Evolutionary conservation across 2,329 filamentous ascomycete genomes (phyloP).

Genomic region (Huntiella decipiens): DNA sequence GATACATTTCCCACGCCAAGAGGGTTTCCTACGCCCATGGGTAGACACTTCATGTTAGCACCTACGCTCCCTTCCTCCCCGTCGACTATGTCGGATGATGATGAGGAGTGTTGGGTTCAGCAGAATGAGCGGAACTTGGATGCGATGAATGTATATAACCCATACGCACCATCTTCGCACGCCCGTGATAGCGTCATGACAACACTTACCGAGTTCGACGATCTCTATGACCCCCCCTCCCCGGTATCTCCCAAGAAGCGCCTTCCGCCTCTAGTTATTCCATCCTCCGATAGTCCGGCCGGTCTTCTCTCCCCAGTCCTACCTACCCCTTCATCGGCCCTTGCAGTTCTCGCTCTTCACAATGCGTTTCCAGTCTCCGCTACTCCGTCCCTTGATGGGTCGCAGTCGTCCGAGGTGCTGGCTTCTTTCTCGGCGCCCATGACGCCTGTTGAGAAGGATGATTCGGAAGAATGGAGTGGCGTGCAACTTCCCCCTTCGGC

Average conservation of each 20-base stretch:
- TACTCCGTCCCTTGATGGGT: slow-evolving; percentile 78
- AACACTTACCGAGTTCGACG: slow-evolving; percentile 58
- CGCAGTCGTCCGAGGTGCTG: slow-evolving; percentile 72
- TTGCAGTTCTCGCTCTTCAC: slow-evolving; percentile 38
- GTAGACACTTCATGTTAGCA: slow-evolving; percentile 43
- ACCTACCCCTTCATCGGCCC: slow-evolving; percentile 43
- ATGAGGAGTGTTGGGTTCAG: not conserved
- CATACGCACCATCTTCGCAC: slow-evolving; percentile 10
- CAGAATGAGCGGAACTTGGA: not conserved
- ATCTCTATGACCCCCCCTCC: slow-evolving; percentile 47
- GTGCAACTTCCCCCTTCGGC: slow-evolving; percentile 63
- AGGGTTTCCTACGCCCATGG: slow-evolving; percentile 50
- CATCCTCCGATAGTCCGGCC: slow-evolving; percentile 19
- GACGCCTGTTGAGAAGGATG: slow-evolving; percentile 52
- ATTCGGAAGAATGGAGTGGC: slow-evolving; percentile 47
- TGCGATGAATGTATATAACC: not conserved
- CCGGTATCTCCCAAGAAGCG: not conserved
- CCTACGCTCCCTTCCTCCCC: slow-evolving; percentile 35
- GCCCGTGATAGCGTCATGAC: slow-evolving; percentile 39
- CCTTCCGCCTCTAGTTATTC: slow-evolving; percentile 35
- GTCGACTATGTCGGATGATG: not conserved
- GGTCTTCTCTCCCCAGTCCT: slow-evolving; percentile 33
- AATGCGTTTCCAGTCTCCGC: slow-evolving; percentile 40
- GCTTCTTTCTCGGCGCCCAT: slow-evolving; percentile 66
- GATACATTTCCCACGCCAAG: slow-evolving; percentile 37